phyloP scores from a whole-genome alignment of 2,329 filamentous ascomycete species.

The Chaetomium sp. region DNA sequence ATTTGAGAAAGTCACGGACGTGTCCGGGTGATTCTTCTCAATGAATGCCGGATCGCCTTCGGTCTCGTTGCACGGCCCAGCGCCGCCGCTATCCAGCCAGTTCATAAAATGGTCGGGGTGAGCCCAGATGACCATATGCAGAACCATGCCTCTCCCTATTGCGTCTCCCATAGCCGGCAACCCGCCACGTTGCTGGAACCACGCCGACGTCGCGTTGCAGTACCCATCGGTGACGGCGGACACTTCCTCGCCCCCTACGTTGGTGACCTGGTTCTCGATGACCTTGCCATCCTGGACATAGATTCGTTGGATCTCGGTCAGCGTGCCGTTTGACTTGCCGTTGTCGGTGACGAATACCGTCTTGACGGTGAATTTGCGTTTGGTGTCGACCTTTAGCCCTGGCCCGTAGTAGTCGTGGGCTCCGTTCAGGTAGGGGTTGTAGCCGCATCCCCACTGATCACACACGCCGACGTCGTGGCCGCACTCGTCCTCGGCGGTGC shows the following conservation, averaged over 20 bases:
- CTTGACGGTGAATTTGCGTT: constrained; percentile 44
- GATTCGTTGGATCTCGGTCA: constrained; percentile 43
- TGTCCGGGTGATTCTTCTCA: constrained; percentile 46
- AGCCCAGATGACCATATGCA: constrained; percentile 59
- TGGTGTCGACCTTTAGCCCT: constrained; percentile 37
- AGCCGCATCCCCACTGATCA: constrained; percentile 46
- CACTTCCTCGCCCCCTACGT: constrained; percentile 11
- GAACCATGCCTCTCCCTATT: constrained; percentile 53
- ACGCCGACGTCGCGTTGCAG: constrained; percentile 29
- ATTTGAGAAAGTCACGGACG: constrained; percentile 55
- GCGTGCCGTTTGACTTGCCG: constrained; percentile 43
- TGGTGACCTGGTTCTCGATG: constrained; percentile 43
- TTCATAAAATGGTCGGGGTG: constrained; percentile 56
- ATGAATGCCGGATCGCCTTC: constrained; percentile 56
- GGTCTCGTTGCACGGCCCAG: constrained; percentile 57
- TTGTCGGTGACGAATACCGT: constrained; percentile 48
- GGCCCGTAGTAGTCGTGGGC: constrained; percentile 43
- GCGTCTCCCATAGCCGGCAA: constrained; percentile 40
- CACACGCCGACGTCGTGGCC: constrained; percentile 40
- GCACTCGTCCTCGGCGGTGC: constrained; percentile 42
- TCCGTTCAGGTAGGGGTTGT: constrained; percentile 41
- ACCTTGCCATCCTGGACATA: constrained; percentile 52
- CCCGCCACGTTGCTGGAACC: constrained; percentile 39
- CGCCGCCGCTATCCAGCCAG: constrained; percentile 55
- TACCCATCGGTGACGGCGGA: constrained; percentile 33